Evolutionary conservation across 1,139 yeast species (phyloP).

Genomic region (Blastobotrys apis): DNA sequence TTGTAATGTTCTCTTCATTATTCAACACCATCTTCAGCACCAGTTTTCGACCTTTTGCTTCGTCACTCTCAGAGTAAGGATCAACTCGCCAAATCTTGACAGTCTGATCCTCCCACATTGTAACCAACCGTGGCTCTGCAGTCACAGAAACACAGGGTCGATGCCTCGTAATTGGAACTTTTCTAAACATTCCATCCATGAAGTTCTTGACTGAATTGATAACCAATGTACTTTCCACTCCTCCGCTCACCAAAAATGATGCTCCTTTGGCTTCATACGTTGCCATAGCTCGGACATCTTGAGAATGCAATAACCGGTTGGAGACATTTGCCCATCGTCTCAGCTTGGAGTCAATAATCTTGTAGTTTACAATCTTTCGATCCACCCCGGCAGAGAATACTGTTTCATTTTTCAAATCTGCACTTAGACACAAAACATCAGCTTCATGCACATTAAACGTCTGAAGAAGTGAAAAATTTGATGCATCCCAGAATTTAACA

Average conservation of each 20-base stretch:
- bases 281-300: constrained; percentile 80
- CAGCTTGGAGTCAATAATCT: constrained; percentile 38
- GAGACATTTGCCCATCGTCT: constrained; percentile 77
- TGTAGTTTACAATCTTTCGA: constrained; percentile 74
- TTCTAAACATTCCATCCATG: constrained; percentile 69
- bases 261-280: constrained; percentile 65
- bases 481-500: constrained; percentile 87
- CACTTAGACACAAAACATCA: constrained; percentile 73
- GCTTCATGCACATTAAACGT: constrained; percentile 85
- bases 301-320: constrained; percentile 78
- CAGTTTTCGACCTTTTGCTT: constrained; percentile 43
- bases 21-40: constrained; percentile 62
- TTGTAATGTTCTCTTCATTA: constrained; percentile 77
- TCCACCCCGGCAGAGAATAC: constrained; percentile 93
- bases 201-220: constrained; percentile 64
- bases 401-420: constrained; percentile 57
- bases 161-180: constrained; percentile 60
- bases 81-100: constrained; percentile 74
- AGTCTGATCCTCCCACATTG: constrained; percentile 78
- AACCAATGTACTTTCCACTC: constrained; percentile 78
- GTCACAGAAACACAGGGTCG: constrained; percentile 53
- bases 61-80: constrained; percentile 28
- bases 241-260: constrained; percentile 77
- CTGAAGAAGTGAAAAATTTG: constrained; percentile 69
- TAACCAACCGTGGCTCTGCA: constrained; percentile 47